Evolutionary conservation across 2,329 filamentous ascomycete genomes (phyloP), one percentile per base, ranked within the genome.

Genomic region (Chaetomiaceae sp.): DNA sequence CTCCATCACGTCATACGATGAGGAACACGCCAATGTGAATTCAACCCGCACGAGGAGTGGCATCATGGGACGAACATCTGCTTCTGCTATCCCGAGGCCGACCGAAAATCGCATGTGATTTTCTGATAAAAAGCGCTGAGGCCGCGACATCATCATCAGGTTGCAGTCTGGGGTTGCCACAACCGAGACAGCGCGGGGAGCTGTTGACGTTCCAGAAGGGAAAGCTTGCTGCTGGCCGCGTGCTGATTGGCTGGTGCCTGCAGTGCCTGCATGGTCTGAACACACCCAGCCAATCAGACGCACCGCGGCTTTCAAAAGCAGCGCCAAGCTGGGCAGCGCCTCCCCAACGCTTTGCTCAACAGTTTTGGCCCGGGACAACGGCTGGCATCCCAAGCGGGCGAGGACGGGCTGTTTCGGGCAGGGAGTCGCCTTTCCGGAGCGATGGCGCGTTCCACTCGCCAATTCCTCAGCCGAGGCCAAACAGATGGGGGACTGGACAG

Each of bases 271-370:
- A 32, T n/a, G 29, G 14, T 4, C n/a, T 14, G 12, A 15, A 3
- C 14, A 6, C 14, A 27, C 2, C 6, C 18, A 40, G 29, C 51
- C 51, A 53, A 53, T 53, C 48, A 49, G 34, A 17, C 17, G 1
- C 11, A 2, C 6, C 2, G 7, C 9, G 40, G 30, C 17, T 15
- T 12, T 32, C 4, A 18, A 24, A 22, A 27, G 14, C 18, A 20
- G 32, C 35, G 38, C 47, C 46, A 38, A 42, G 42, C 42, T 42
- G 32, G 39, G 18, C 33, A 46, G 44, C 33, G 24, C 45, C 38
- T 48, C 54, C 56, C 56, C 55, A 57, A 57, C 55, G 55, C 12
- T 57, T 56, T 57, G 46, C 56, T 58, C 56, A 58, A 58, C 56
- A 58, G 55, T 55, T 44, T 48, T 40, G 36, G 42, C 32, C n/a